phyloP scores from a whole-genome alignment of 1,284 basidiomycete species.

The Cryptococcus sp. region DNA sequence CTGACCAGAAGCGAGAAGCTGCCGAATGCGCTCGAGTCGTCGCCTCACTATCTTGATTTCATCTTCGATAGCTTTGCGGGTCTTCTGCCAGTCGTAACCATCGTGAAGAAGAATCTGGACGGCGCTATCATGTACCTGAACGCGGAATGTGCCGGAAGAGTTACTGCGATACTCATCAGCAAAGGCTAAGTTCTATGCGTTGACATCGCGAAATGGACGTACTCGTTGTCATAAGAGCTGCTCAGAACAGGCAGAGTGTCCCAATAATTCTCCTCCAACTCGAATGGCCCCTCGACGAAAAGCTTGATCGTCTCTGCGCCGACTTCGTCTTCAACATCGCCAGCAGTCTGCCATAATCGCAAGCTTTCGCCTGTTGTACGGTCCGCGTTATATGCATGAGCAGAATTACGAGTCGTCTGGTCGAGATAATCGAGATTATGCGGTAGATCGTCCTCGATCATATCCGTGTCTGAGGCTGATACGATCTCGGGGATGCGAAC shows the following conservation, averaged over 20 bases:
- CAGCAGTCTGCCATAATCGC: slow-evolving; percentile 43
- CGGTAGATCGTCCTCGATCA: slow-evolving; percentile 89
- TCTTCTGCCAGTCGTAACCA: slow-evolving; percentile 90
- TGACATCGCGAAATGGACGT: slow-evolving; percentile 9
- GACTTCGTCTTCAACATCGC: slow-evolving; percentile 44
- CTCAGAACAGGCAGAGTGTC: slow-evolving; percentile 57
- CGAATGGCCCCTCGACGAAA: slow-evolving; percentile 61
- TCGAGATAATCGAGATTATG: slow-evolving; percentile 86
- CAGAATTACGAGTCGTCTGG: slow-evolving; percentile 56
- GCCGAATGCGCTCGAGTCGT: slow-evolving; percentile 84
- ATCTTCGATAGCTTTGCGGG: slow-evolving; percentile 81
- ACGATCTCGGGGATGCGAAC: slow-evolving; percentile 63
- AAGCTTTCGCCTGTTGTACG: slow-evolving; percentile 59
- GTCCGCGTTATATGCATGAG: slow-evolving; percentile 61
- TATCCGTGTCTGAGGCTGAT: slow-evolving; percentile 82
- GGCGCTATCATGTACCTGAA: slow-evolving; percentile 65
- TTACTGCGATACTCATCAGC: neutral
- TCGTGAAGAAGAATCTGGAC: slow-evolving; percentile 75
- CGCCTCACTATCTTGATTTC: slow-evolving; percentile 84
- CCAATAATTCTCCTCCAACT: slow-evolving; percentile 71
- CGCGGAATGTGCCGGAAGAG: slow-evolving; percentile 24
- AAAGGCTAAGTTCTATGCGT: neutral
- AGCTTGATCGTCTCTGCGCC: slow-evolving; percentile 85
- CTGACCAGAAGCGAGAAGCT: slow-evolving; percentile 91
- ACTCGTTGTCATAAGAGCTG: slow-evolving; percentile 53